Percentiles rank a stretch among this genome's conserved stretches.
phyloP scores from a whole-genome alignment of 129 eudicot genomes.

The Helichrysum umbraculigerum region DNA sequence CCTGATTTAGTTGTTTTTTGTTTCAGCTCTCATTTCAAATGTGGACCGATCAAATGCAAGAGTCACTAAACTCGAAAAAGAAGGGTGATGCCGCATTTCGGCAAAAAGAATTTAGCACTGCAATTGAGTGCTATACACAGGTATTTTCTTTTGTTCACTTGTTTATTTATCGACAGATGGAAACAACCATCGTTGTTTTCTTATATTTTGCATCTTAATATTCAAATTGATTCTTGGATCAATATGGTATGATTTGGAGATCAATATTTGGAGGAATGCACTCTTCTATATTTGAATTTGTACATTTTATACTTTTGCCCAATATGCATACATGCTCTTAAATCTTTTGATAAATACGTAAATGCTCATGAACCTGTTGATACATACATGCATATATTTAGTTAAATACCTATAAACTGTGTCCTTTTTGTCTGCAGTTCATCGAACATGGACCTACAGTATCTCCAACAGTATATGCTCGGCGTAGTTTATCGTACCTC shows the following conservation, averaged over 20 bases:
- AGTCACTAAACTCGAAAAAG: constrained; percentile 55
- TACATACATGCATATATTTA: neutral
- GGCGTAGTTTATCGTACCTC: constrained; percentile 70
- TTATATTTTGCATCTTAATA: neutral
- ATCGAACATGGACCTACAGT: constrained; percentile 62
- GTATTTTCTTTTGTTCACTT: constrained; percentile 21
- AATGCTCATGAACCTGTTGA: neutral
- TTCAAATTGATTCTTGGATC: neutral
- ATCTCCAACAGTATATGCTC: constrained; percentile 64
- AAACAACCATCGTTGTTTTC: neutral
- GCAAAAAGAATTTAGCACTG: constrained; percentile 52
- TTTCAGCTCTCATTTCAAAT: constrained; percentile 71
- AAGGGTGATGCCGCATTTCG: constrained; percentile 66
- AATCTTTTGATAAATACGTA: neutral
- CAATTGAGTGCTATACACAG: constrained; percentile 64
- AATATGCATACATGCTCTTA: neutral
- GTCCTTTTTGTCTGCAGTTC: constrained; percentile 38
- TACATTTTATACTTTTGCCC: neutral
- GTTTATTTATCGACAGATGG: neutral
- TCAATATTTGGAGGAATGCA: neutral
- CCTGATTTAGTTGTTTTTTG: neutral
- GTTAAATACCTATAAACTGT: neutral
- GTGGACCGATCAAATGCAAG: constrained; percentile 83
- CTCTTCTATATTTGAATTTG: neutral
- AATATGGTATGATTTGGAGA: neutral